phyloP scores from a whole-genome alignment of 2,329 filamentous ascomycete genomes.

The Cordyceps pruinosa region DNA sequence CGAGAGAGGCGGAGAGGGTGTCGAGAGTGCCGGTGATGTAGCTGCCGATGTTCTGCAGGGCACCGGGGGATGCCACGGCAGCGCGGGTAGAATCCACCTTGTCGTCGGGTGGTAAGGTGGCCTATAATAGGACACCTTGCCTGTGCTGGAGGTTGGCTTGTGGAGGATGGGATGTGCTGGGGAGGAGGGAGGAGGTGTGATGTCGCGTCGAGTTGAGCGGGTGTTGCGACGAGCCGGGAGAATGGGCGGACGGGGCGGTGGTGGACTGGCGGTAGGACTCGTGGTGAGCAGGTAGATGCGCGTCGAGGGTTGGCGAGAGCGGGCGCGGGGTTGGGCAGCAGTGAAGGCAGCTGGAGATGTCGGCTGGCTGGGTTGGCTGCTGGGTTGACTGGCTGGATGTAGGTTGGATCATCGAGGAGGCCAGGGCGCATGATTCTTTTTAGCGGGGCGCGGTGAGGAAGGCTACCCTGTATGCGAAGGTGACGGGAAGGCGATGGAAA shows the following conservation, averaged over 20 bases:
- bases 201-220: background rate
- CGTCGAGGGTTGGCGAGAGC: background rate
- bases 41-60: slow-evolving; percentile 52
- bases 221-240: background rate
- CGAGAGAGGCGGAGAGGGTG: slow-evolving; percentile 41
- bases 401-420: slow-evolving; percentile 6
- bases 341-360: slow-evolving; percentile 1
- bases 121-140: slow-evolving; percentile 15
- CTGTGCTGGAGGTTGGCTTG: background rate
- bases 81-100: slow-evolving; percentile 57
- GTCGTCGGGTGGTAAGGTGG: slow-evolving; percentile 30
- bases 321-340: slow-evolving; percentile 7
- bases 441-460: background rate
- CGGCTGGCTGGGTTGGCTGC: background rate
- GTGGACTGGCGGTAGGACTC: background rate
- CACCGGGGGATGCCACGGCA: slow-evolving; percentile 56
- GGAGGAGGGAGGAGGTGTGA: background rate
- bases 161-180: background rate
- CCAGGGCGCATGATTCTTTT: slow-evolving; percentile 6
- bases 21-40: slow-evolving; percentile 48
- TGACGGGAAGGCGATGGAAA: background rate
- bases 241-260: background rate
- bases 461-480: background rate
- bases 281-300: background rate
- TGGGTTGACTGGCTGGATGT: background rate